A percentile compares a stretch with the other conserved stretches of the same genome.
phyloP scores from a whole-genome alignment of 805 yeast species.

The Kodamaea neixiangensis region DNA sequence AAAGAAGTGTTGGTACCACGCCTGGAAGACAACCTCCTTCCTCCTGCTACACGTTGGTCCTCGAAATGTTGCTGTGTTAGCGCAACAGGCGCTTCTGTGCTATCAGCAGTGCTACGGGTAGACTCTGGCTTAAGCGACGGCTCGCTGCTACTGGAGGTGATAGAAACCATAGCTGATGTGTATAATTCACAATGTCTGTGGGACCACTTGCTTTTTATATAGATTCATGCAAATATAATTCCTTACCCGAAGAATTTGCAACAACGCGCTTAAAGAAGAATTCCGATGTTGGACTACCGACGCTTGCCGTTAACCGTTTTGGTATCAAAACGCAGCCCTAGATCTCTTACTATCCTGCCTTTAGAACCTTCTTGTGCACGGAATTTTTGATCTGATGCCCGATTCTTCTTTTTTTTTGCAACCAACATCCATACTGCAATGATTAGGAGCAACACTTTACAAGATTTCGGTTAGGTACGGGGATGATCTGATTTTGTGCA shows the following conservation, averaged over 20 bases:
- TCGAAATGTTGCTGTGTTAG: slow-evolving; percentile 13
- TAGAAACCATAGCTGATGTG: slow-evolving; percentile 3
- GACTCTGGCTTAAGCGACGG: slow-evolving; percentile 11
- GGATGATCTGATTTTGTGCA: not conserved
- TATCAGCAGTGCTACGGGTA: slow-evolving; percentile 8
- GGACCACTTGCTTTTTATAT: not conserved
- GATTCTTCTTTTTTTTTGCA: not conserved
- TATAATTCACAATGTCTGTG: not conserved
- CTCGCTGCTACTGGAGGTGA: slow-evolving; percentile 1
- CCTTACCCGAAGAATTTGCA: not conserved
- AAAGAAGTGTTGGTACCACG: slow-evolving; percentile 20
- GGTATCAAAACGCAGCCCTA: not conserved
- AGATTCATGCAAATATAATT: not conserved
- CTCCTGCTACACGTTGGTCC: slow-evolving; percentile 9
- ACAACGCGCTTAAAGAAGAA: not conserved
- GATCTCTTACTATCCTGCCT: not conserved
- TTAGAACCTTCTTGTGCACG: not conserved
- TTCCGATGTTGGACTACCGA: not conserved
- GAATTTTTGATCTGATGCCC: not conserved
- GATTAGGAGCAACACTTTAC: not conserved
- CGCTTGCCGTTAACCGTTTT: not conserved
- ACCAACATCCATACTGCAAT: not conserved
- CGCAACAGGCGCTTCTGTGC: slow-evolving; percentile 13
- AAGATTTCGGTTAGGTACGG: not conserved
- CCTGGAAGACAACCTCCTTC: slow-evolving; percentile 11